Conservation (phyloP, 306 rosid genomes). For the Arachis stenosperma region DNA sequence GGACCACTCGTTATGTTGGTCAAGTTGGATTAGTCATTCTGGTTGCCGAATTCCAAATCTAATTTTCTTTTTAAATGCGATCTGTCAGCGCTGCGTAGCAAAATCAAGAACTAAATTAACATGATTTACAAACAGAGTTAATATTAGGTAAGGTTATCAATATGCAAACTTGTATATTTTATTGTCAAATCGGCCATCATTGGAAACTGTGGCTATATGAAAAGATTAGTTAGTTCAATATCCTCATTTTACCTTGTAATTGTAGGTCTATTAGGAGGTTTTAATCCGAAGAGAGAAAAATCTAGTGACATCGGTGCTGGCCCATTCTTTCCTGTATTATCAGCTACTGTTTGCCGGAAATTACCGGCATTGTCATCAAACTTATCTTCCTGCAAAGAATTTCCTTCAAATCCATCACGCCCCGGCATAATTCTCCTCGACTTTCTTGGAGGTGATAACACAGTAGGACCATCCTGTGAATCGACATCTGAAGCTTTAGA, state of each 20-base stretch:
- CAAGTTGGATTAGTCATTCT: conserved; percentile 46
- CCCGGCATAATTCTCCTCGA: conserved; percentile 93
- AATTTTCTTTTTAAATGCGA: conserved; percentile 88
- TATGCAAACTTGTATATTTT: conserved; percentile 30
- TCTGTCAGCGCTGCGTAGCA: conserved; percentile 81
- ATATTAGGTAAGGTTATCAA: not conserved
- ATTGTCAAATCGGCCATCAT: conserved; percentile 2
- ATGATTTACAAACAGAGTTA: not conserved
- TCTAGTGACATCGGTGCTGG: conserved; percentile 75
- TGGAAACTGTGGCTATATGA: conserved; percentile 17
- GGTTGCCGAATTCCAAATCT: conserved; percentile 89
- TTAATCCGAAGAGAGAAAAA: conserved; percentile 86
- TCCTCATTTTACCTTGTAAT: conserved; percentile 70
- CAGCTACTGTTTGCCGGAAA: conserved; percentile 58
- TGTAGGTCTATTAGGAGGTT: conserved; percentile 95
- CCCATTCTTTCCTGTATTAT: conserved; percentile 71
- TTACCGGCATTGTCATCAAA: conserved; percentile 56
- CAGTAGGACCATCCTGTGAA: conserved; percentile 80
- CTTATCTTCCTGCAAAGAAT: conserved; percentile 57
- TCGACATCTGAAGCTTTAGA: conserved; percentile 59
- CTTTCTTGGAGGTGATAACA: conserved; percentile 93
- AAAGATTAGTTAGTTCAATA: conserved; percentile 1
- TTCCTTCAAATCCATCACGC: conserved; percentile 74
- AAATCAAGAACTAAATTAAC: conserved; percentile 31
- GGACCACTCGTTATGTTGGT: conserved; percentile 11